phyloP scores from a whole-genome alignment of 495 filamentous ascomycete genomes.

The Neurospora sp. region DNA sequence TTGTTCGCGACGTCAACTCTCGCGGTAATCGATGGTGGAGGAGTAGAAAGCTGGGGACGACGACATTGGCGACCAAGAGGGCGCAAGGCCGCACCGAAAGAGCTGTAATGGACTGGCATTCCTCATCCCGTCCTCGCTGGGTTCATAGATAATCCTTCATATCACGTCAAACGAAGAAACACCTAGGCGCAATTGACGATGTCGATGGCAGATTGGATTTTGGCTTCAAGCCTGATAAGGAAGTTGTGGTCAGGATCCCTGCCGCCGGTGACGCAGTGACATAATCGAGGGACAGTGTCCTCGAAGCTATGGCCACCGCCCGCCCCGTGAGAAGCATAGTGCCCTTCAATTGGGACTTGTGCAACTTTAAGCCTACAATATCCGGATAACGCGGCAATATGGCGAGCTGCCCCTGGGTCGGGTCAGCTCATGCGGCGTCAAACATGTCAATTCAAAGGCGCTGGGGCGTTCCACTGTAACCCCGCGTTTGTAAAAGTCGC shows the following conservation, averaged over 20 bases:
- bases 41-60: neutral
- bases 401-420: neutral
- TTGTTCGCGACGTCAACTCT: neutral
- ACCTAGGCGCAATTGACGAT: neutral
- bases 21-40: neutral
- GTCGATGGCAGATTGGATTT: neutral
- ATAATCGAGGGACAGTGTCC: neutral
- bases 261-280: neutral
- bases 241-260: neutral
- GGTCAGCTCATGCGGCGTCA: neutral
- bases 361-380: neutral
- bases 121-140: conserved; percentile 33
- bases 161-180: neutral
- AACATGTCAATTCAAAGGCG: neutral
- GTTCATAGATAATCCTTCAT: neutral
- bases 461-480: neutral
- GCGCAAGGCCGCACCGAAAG: conserved; percentile 15
- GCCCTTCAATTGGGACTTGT: neutral
- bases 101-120: conserved; percentile 37
- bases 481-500: neutral
- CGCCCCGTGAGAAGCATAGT: neutral
- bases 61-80: conserved; percentile 7
- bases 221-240: neutral
- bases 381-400: neutral
- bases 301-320: neutral